Evolutionary conservation across 2,329 filamentous ascomycete species (phyloP), one percentile per base, ranked within the genome.

Genomic region (Neurospora sp.): DNA sequence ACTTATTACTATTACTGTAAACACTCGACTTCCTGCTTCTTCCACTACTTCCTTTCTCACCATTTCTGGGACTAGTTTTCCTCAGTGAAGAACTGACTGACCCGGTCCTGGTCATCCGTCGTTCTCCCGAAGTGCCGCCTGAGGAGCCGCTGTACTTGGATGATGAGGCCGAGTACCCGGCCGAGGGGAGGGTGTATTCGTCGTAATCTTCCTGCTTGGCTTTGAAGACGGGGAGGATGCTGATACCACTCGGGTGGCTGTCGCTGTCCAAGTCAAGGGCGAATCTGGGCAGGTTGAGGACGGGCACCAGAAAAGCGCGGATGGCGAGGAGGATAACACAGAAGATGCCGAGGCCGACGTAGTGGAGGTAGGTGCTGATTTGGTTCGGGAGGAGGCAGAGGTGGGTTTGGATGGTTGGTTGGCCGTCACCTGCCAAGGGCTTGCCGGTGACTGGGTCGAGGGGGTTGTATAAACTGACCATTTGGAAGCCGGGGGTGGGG

Each of bases 381-480:
- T 97, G 93, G 78, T 95, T 93, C 0, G 96, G 96, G 8, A 98
- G 84, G 1, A 99, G 86, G 77, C 96, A 99, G 2, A 98, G 86
- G 73, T 96, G 92, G 0, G 92, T 96, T 80, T 98, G 92, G 3
- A 97, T 81, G 0, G 95, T 97, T 4, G 79, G 78, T 69, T 80
- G 77, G 1, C 81, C 78, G 6, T 80, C 76, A 6, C 81, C 79
- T 0, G 80, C 78, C 0, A 87, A 74, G 1, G 86, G 81, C 23
- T 82, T 82, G 67, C 84, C 88, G 66, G 81, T 79, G 68, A 81
- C 82, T 15, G 52, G 52, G 75, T 94, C 91, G 69, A 98, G 85
- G 0, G 96, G 96, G 77, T 99, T 98, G 87, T 93, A 97, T 70
- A 99, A 83, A 78, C 93, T 97, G 52, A 93, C 87, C 81, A 97